phyloP scores from a whole-genome alignment of 495 filamentous ascomycete species.

The Aspergillus egyptiacus region DNA sequence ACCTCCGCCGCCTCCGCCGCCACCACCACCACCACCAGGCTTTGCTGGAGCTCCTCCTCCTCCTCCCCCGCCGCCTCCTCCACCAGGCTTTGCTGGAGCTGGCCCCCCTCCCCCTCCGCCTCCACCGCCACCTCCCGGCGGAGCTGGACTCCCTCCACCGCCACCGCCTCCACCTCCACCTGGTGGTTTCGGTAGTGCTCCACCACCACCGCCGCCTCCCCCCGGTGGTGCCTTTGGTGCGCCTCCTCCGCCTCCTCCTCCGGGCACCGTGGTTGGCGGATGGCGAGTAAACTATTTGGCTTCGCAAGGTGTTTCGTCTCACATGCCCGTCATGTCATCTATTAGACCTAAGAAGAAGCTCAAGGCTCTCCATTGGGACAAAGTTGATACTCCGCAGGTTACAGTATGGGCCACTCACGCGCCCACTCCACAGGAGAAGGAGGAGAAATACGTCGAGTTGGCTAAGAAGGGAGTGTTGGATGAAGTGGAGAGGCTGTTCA shows the following conservation, averaged over 20 bases:
- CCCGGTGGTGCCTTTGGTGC: slow-evolving; percentile 34
- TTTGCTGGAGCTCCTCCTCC: slow-evolving; percentile 22
- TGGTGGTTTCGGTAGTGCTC: slow-evolving; percentile 9
- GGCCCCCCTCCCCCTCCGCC: slow-evolving; percentile 28
- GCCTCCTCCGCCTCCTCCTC: slow-evolving; percentile 56
- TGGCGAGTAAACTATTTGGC: slow-evolving; percentile 44
- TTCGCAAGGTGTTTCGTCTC: slow-evolving; percentile 37
- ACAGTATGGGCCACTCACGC: slow-evolving; percentile 92
- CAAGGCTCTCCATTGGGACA: slow-evolving; percentile 99
- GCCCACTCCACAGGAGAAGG: slow-evolving; percentile 73
- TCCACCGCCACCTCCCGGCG: slow-evolving; percentile 17
- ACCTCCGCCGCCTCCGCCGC: slow-evolving; percentile 16
- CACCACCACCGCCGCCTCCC: slow-evolving; percentile 39
- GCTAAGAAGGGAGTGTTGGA: slow-evolving; percentile 90
- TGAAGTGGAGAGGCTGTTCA: slow-evolving; percentile 93
- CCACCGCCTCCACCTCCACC: slow-evolving; percentile 40
- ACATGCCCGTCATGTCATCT: slow-evolving; percentile 56
- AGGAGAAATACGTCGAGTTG: slow-evolving; percentile 91
- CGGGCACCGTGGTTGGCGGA: slow-evolving; percentile 52
- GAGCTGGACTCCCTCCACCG: slow-evolving; percentile 44
- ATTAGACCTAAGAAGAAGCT: slow-evolving; percentile 97
- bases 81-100: slow-evolving; percentile 27
- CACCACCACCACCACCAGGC: slow-evolving; percentile 41
- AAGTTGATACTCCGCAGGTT: slow-evolving; percentile 87
- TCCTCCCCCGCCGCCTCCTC: slow-evolving; percentile 40